Evolutionary conservation across 2,329 filamentous ascomycete genomes (phyloP).

Genomic region (Calonectria pseudoturangicola): DNA sequence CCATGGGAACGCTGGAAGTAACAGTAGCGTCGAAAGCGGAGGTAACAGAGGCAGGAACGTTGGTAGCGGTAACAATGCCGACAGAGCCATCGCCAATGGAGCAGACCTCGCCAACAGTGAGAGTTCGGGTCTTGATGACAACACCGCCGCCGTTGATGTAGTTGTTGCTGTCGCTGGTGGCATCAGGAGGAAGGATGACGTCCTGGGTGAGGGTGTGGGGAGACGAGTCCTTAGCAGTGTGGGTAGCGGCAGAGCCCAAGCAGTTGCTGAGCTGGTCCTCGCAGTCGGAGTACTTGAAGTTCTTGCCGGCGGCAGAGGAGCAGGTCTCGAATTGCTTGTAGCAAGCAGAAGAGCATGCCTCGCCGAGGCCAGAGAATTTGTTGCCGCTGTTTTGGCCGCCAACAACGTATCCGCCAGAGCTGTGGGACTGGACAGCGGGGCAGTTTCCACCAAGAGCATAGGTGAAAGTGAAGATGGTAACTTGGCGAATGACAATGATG

Average conservation of each 20-base stretch:
- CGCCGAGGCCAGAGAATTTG: conserved; percentile 47
- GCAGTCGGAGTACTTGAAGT: conserved; percentile 52
- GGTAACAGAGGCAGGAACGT: conserved; percentile 36
- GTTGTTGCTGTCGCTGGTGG: conserved; percentile 43
- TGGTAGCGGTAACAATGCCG: conserved; percentile 46
- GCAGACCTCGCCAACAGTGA: conserved; percentile 53
- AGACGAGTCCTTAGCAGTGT: conserved; percentile 45
- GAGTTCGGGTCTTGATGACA: conserved; percentile 53
- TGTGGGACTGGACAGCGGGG: conserved; percentile 49
- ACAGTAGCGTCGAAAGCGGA: conserved; percentile 40
- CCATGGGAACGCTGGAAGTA: conserved; percentile 43
- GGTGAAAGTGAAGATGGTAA: conserved; percentile 46
- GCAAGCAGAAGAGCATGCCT: conserved; percentile 51
- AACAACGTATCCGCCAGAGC: conserved; percentile 49
- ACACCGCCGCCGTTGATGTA: conserved; percentile 47
- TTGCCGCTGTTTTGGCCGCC: conserved; percentile 47
- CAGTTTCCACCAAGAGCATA: conserved; percentile 51
- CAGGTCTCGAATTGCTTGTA: conserved; percentile 53
- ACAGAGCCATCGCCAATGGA: conserved; percentile 50
- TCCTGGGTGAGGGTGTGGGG: conserved; percentile 50
- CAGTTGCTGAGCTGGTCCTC: conserved; percentile 52
- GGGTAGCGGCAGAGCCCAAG: conserved; percentile 50
- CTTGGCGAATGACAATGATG: conserved; percentile 36
- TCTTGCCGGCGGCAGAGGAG: conserved; percentile 50
- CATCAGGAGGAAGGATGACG: conserved; percentile 53